These are phyloP conservation scores for Citropsis articulata DNA, from an alignment of 345 rosid species.

Conservation along the genomic window DNA sequence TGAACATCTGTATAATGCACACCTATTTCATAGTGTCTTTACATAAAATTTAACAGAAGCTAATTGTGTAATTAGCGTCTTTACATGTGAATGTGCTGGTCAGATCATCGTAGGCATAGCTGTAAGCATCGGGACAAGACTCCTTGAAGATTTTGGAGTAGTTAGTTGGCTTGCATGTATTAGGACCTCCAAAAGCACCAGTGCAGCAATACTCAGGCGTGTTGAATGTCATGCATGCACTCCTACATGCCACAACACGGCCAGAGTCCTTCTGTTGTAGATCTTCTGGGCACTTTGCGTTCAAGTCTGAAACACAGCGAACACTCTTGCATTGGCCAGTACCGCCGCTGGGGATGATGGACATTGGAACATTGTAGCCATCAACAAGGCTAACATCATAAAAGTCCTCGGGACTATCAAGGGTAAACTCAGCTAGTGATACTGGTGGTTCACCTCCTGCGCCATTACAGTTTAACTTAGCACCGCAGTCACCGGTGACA, in stretches of 20 bases:
- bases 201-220: slow-evolving; percentile 45
- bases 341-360: slow-evolving; percentile 27
- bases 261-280: slow-evolving; percentile 26
- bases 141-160: slow-evolving; percentile 44
- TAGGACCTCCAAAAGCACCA: slow-evolving; percentile 36
- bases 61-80: slow-evolving; percentile 35
- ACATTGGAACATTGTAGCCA: slow-evolving; percentile 40
- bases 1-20: not conserved
- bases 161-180: slow-evolving; percentile 44
- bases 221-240: slow-evolving; percentile 45
- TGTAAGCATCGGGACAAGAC: slow-evolving; percentile 43
- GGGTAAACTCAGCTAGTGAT: slow-evolving; percentile 48
- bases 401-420: slow-evolving; percentile 26
- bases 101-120: slow-evolving; percentile 52
- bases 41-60: slow-evolving; percentile 26
- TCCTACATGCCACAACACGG: slow-evolving; percentile 41
- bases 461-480: slow-evolving; percentile 31
- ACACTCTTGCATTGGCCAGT: slow-evolving; percentile 26
- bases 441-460: slow-evolving; percentile 48
- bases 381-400: slow-evolving; percentile 53
- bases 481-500: slow-evolving; percentile 43
- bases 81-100: slow-evolving; percentile 39
- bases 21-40: not conserved
- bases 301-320: slow-evolving; percentile 30
- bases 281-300: slow-evolving; percentile 35